Conservation (phyloP, 805 yeast species). For the Metschnikowia peoriensis region DNA sequence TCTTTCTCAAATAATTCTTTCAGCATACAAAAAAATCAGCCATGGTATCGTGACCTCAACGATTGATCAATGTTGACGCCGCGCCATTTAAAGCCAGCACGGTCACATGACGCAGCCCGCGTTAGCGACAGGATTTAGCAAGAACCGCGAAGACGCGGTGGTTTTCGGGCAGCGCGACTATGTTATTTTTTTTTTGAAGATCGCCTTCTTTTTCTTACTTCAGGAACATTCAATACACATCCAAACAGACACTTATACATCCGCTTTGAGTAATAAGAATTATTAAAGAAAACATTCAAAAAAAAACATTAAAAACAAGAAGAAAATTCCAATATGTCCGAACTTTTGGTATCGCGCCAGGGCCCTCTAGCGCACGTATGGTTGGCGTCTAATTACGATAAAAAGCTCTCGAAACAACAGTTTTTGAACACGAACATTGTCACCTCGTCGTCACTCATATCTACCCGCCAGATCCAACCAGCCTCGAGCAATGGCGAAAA, state of each 20-base stretch:
- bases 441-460: slow-evolving; percentile 41
- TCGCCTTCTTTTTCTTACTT: not conserved
- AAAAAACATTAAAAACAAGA: not conserved
- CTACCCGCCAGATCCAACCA: slow-evolving; percentile 60
- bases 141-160: not conserved
- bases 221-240: not conserved
- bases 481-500: slow-evolving; percentile 6
- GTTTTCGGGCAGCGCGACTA: not conserved
- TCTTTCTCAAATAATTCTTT: no score
- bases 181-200: not conserved
- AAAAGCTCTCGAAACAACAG: slow-evolving; percentile 69
- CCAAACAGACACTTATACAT: no score
- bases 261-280: no score
- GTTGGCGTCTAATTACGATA: slow-evolving; percentile 89
- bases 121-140: not conserved
- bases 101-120: slow-evolving; percentile 3
- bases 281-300: not conserved
- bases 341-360: slow-evolving; percentile 49
- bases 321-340: slow-evolving; percentile 10
- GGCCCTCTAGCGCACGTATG: slow-evolving; percentile 90
- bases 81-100: slow-evolving; percentile 1
- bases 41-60: no score
- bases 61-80: no score
- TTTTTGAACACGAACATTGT: slow-evolving; percentile 68
- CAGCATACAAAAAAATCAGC: no score